phyloP scores from a whole-genome alignment of 208 protist species.

The Wallacemonas sp. region DNA sequence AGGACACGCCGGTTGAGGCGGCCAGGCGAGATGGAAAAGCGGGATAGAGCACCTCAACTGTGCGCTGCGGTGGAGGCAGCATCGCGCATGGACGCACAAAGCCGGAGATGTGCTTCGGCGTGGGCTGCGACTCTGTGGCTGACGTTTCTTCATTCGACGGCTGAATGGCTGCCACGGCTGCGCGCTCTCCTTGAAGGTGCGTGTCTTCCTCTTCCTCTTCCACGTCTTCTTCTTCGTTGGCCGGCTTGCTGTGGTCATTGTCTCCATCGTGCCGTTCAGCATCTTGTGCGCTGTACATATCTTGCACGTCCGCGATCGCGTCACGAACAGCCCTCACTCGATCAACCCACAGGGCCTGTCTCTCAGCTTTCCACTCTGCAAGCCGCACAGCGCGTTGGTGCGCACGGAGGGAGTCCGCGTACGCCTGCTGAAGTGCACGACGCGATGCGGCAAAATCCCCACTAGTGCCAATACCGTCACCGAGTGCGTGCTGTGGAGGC shows the following conservation, averaged over 20 bases:
- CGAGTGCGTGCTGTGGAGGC: background rate
- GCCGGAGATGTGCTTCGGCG: too few species aligned
- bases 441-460: background rate
- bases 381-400: conserved; percentile 36
- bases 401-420: conserved; percentile 28
- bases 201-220: conserved; percentile 12
- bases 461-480: background rate
- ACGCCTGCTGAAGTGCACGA: conserved; percentile 34
- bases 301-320: conserved; percentile 50
- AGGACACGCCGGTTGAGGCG: too few species aligned
- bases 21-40: too few species aligned
- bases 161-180: too few species aligned
- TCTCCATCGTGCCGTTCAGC: background rate
- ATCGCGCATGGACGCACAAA: too few species aligned
- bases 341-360: conserved; percentile 45
- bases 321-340: conserved; percentile 44
- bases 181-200: too few species aligned
- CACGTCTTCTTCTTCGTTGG: conserved; percentile 6
- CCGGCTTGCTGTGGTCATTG: background rate
- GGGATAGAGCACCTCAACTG: too few species aligned
- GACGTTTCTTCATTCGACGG: too few species aligned
- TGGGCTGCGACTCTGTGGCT: too few species aligned
- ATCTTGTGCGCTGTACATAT: conserved; percentile 28
- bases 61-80: too few species aligned
- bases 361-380: conserved; percentile 56